Conservation (phyloP, 768 basidiomycete species). For the Tulasnella sp. region DNA sequence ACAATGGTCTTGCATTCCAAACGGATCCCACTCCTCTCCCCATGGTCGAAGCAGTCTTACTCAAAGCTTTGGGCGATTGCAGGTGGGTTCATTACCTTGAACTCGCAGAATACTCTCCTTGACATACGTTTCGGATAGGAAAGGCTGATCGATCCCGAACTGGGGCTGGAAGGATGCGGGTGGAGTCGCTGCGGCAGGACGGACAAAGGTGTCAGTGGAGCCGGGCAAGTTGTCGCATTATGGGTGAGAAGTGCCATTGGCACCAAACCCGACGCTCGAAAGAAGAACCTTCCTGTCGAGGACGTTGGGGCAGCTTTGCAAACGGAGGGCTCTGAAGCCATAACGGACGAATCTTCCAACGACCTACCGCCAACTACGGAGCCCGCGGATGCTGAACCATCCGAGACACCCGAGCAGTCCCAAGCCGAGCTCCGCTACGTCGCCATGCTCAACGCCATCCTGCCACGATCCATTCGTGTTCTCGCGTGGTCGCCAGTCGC, state of each 20-base stretch:
- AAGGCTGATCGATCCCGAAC: slow-evolving; percentile 63
- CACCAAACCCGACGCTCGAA: slow-evolving; percentile 14
- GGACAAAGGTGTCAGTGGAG: slow-evolving; percentile 89
- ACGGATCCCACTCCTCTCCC: slow-evolving; percentile 60
- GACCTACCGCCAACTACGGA: neutral
- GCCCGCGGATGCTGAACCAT: neutral
- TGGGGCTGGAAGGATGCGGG: slow-evolving; percentile 75
- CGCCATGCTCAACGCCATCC: slow-evolving; percentile 70
- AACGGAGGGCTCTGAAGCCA: neutral
- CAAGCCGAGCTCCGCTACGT: slow-evolving; percentile 65
- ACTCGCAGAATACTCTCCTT: too few relatives aligned
- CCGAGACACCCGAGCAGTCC: neutral
- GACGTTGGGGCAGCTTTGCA: slow-evolving; percentile 27
- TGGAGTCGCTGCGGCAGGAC: slow-evolving; percentile 92
- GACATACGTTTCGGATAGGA: slow-evolving; percentile 34
- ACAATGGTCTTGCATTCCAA: slow-evolving; percentile 85
- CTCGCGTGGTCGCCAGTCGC: slow-evolving; percentile 90
- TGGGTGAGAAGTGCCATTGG: slow-evolving; percentile 72
- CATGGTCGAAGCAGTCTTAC: slow-evolving; percentile 85
- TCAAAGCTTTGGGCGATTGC: slow-evolving; percentile 58
- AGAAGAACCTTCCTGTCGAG: slow-evolving; percentile 6
- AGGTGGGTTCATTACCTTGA: neutral
- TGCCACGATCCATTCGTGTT: slow-evolving; percentile 83
- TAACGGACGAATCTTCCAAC: neutral
- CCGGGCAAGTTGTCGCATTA: slow-evolving; percentile 86